A percentile compares a stretch with the other conserved stretches of the same genome.
Conservation (phyloP, 1,284 basidiomycete genomes). For the Phellopilus nigrolimitatus region DNA sequence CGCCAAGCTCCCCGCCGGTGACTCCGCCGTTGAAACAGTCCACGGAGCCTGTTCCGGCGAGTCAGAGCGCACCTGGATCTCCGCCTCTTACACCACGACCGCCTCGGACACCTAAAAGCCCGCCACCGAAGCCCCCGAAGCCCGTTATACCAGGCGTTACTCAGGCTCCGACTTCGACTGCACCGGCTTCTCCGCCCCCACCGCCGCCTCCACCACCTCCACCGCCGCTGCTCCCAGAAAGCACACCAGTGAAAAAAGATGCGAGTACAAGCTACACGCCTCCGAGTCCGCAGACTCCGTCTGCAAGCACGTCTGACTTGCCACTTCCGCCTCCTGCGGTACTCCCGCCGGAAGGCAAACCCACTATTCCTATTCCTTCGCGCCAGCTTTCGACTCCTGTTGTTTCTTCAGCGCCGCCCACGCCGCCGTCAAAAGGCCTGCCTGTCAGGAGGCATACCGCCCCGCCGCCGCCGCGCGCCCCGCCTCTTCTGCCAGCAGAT, state of each 20-base stretch:
- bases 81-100: neutral
- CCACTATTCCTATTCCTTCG: neutral
- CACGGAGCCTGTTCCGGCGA: neutral
- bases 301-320: too few species aligned
- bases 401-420: neutral
- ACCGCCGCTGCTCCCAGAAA: neutral
- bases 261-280: neutral
- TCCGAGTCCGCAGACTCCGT: neutral
- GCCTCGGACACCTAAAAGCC: neutral
- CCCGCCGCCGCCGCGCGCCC: slow-evolving; percentile 21
- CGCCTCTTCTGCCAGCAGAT: slow-evolving; percentile 15
- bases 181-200: neutral
- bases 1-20: too few species aligned
- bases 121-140: neutral
- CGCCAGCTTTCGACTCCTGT: neutral
- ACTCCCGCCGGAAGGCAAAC: too few species aligned
- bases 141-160: too few species aligned
- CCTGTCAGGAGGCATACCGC: slow-evolving; percentile 20
- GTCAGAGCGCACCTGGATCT: neutral
- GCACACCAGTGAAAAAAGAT: neutral
- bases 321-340: neutral
- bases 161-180: neutral
- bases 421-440: neutral
- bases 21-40: neutral
- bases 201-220: neutral